These are phyloP conservation scores for Gaeumannomyces sp. DNA, from an alignment of 2,329 filamentous ascomycete genomes.

Conservation along the genomic window DNA sequence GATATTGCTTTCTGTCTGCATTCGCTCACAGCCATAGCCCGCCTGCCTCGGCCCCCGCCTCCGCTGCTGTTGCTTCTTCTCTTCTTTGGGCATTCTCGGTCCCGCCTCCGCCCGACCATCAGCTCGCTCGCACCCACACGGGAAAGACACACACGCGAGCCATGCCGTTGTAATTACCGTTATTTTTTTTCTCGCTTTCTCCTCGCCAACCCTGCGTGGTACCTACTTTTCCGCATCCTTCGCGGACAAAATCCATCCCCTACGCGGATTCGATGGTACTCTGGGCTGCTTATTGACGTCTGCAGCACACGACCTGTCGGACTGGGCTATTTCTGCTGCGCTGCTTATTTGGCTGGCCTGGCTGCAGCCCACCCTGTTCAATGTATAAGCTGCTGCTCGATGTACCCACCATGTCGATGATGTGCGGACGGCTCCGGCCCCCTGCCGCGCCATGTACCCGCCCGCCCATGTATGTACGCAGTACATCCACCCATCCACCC, in stretches of 20 bases:
- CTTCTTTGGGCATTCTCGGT: neutral
- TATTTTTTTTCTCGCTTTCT: neutral
- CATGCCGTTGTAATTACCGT: neutral
- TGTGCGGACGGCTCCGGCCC: neutral
- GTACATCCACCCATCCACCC: neutral
- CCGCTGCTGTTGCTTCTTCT: neutral
- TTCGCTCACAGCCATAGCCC: neutral
- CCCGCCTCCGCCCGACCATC: neutral
- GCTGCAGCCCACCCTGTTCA: neutral
- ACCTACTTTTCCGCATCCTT: neutral
- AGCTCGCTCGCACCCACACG: neutral
- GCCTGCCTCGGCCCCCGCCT: neutral
- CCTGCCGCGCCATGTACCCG: neutral
- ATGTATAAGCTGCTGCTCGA: neutral
- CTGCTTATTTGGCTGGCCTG: neutral
- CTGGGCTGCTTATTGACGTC: neutral
- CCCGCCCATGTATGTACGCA: neutral
- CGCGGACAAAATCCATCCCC: neutral
- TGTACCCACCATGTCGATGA: neutral
- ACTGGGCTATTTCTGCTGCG: neutral
- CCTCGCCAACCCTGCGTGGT: neutral
- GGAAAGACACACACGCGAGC: neutral
- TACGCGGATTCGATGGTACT: neutral
- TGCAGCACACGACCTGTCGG: neutral
- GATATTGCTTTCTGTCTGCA: neutral